These are phyloP conservation scores for Sarocladiaceae sp. DNA, from an alignment of 2,329 filamentous ascomycete genomes.

Conservation along the genomic window DNA sequence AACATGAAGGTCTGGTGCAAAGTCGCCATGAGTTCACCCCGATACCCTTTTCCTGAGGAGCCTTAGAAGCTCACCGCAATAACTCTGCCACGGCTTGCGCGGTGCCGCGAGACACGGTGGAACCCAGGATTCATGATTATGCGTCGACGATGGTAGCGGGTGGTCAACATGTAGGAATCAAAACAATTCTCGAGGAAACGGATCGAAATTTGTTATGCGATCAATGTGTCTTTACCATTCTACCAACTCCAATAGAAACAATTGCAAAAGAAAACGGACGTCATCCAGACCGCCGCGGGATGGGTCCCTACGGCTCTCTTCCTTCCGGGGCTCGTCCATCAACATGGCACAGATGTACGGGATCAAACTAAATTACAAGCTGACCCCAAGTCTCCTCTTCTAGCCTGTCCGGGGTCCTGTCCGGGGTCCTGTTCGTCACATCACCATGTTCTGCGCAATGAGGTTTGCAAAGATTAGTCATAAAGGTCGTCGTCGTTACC, in stretches of 20 bases:
- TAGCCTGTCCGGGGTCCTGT: conserved; percentile 3
- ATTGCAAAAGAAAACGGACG: conserved; percentile 1
- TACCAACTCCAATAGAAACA: conserved; percentile 11
- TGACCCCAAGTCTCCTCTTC: background rate
- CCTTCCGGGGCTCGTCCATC: background rate
- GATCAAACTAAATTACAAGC: conserved; percentile 40
- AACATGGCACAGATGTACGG: conserved; percentile 23
- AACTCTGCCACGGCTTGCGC: too few species aligned
- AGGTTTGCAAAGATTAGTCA: conserved; percentile 55
- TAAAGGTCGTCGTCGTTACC: conserved; percentile 97
- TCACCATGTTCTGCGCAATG: conserved; percentile 1
- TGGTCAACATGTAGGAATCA: too few species aligned
- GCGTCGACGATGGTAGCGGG: too few species aligned
- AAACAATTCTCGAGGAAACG: too few species aligned
- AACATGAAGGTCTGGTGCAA: too few species aligned
- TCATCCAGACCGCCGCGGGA: too few species aligned
- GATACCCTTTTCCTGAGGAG: too few species aligned
- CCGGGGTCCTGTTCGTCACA: conserved; percentile 7
- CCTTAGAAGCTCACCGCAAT: too few species aligned
- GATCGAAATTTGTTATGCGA: background rate
- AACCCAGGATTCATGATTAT: too few species aligned
- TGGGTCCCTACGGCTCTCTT: too few species aligned
- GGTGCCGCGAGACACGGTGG: too few species aligned
- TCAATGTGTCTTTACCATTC: conserved; percentile 10
- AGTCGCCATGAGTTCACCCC: too few species aligned